Percentiles rank a stretch among this genome's conserved stretches.
Evolutionary conservation across 139 green algal species (phyloP).

Genomic region (Chlorella sorokiniana): DNA sequence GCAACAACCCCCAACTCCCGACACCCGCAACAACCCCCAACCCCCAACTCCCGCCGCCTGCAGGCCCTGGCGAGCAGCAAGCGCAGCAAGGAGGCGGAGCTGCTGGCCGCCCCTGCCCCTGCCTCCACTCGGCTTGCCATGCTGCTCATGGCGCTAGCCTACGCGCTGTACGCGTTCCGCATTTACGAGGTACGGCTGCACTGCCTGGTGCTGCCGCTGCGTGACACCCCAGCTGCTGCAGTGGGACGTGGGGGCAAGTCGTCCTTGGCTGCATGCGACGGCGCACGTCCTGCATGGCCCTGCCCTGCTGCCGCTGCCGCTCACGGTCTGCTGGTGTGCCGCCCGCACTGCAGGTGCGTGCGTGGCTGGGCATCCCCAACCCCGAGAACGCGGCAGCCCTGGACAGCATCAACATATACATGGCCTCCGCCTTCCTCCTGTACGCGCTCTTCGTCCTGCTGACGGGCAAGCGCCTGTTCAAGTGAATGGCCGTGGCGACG

Average conservation of each 20-base stretch:
- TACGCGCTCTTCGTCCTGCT: slow-evolving; percentile 31
- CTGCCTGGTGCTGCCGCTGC: neutral
- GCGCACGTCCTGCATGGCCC: neutral
- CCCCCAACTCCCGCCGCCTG: neutral
- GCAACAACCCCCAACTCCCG: no score
- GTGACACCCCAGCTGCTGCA: neutral
- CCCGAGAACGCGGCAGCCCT: neutral
- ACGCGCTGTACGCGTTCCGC: slow-evolving; percentile 36
- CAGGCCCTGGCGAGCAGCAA: neutral
- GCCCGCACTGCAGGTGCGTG: slow-evolving; percentile 6
- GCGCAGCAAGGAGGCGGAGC: neutral
- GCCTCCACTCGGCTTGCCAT: slow-evolving; percentile 11
- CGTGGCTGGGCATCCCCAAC: slow-evolving; percentile 18
- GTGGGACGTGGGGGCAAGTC: neutral
- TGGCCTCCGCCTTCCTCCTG: slow-evolving; percentile 13
- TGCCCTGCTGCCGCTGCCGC: neutral
- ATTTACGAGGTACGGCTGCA: slow-evolving; percentile 15
- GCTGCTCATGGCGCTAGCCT: slow-evolving; percentile 31
- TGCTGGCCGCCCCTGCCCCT: slow-evolving; percentile 2
- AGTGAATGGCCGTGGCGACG: no score
- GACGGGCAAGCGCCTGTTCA: slow-evolving; percentile 21
- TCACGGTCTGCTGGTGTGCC: neutral
- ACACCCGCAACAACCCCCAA: no score
- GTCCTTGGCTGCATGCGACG: neutral
- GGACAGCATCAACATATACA: slow-evolving; percentile 28